A percentile compares a stretch with the other conserved stretches of the same genome.
These are phyloP conservation scores for Telfairia occidentalis DNA, from an alignment of 331 rosid genomes.

Conservation along the genomic window DNA sequence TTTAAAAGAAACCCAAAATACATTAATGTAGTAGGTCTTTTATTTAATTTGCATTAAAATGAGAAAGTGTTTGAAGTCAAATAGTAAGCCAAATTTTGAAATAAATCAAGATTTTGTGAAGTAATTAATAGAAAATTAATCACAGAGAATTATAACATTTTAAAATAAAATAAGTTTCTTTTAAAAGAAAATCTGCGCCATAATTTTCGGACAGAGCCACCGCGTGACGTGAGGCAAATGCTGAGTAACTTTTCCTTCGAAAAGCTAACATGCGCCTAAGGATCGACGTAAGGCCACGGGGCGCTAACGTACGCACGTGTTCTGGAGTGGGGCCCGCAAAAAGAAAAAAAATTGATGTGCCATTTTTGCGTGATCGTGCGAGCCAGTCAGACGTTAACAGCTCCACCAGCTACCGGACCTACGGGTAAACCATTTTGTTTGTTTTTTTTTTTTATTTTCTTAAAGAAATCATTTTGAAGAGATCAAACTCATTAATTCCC, in stretches of 20 bases:
- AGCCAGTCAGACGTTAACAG: constrained; percentile 2
- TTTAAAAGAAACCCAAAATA: no score
- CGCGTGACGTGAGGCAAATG: neutral
- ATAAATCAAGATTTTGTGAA: no score
- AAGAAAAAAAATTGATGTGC: no score
- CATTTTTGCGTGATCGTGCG: constrained; percentile 14
- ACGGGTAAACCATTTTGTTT: neutral
- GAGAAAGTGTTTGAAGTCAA: no score
- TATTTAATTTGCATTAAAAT: no score
- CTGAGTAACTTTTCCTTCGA: neutral
- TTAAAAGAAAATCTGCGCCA: neutral
- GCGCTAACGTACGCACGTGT: constrained; percentile 15
- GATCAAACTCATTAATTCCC: neutral
- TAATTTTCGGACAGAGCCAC: neutral
- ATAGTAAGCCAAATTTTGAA: no score
- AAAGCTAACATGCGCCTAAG: constrained; percentile 22
- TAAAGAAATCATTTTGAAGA: neutral
- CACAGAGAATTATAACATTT: neutral
- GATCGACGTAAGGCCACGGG: neutral
- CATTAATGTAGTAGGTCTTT: no score
- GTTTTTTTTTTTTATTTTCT: neutral
- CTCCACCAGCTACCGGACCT: constrained; percentile 13
- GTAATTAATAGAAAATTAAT: neutral
- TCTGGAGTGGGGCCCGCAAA: constrained; percentile 12
- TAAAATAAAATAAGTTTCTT: neutral